These are phyloP conservation scores for Raphanus raphanistrum DNA, from an alignment of 345 rosid genomes.

Conservation along the genomic window DNA sequence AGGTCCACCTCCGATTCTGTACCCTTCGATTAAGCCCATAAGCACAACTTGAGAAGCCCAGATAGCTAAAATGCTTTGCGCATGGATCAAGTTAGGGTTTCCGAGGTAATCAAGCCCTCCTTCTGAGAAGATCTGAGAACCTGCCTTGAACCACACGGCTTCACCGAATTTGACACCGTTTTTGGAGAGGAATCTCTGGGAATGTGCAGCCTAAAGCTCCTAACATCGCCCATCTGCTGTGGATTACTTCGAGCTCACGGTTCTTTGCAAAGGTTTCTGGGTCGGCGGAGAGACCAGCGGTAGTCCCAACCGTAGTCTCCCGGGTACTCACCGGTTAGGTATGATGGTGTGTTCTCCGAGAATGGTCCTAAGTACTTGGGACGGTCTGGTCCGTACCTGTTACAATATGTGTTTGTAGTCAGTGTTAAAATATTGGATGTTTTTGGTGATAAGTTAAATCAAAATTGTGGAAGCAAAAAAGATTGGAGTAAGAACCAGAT, in stretches of 20 bases:
- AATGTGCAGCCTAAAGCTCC: slow-evolving; percentile 51
- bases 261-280: slow-evolving; percentile 55
- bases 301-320: slow-evolving; percentile 64
- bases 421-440: background rate
- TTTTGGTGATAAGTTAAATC: background rate
- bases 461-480: background rate
- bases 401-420: background rate
- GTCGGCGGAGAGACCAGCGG: slow-evolving; percentile 52
- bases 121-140: slow-evolving; percentile 48
- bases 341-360: slow-evolving; percentile 48
- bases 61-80: slow-evolving; percentile 53
- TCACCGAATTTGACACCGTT: slow-evolving; percentile 56
- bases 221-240: slow-evolving; percentile 54
- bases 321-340: slow-evolving; percentile 50
- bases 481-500: slow-evolving; percentile 56
- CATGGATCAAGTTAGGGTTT: slow-evolving; percentile 50
- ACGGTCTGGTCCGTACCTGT: slow-evolving; percentile 43
- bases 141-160: slow-evolving; percentile 56
- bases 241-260: slow-evolving; percentile 54
- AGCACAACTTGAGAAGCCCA: slow-evolving; percentile 50
- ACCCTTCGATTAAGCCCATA: slow-evolving; percentile 54
- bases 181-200: slow-evolving; percentile 52
- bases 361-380: slow-evolving; percentile 54
- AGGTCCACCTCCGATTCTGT: slow-evolving; percentile 52
- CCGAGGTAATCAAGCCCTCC: slow-evolving; percentile 50